A percentile compares a stretch with the other conserved stretches of the same genome.
These are phyloP conservation scores for Phytophthora sansomeana DNA, from an alignment of 352 stramenopile genomes.

Conservation along the genomic window DNA sequence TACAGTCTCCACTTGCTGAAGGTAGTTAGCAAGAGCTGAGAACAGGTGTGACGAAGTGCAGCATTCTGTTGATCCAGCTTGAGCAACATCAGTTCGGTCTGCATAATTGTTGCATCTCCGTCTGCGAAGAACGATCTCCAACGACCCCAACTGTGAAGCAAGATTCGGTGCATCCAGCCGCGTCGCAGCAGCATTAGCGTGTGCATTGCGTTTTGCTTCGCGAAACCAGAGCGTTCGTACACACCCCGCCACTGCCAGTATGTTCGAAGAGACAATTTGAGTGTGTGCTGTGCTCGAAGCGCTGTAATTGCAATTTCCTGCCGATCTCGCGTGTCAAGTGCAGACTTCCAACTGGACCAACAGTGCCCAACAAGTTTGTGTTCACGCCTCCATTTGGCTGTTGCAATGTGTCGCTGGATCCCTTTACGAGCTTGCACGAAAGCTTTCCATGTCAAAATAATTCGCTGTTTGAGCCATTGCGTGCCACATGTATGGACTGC, in stretches of 20 bases:
- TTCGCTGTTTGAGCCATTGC: constrained; percentile 25
- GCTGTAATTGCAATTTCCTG: constrained; percentile 6
- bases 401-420: constrained; percentile 4
- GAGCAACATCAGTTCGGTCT: constrained; percentile 16
- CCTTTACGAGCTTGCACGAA: neutral
- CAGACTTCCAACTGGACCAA: constrained; percentile 22
- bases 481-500: constrained; percentile 11
- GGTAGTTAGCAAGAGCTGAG: constrained; percentile 11
- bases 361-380: constrained; percentile 10
- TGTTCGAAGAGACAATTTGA: constrained; percentile 14
- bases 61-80: constrained; percentile 14
- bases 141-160: constrained; percentile 15
- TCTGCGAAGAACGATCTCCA: constrained; percentile 17
- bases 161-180: constrained; percentile 13
- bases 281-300: neutral
- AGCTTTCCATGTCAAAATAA: constrained; percentile 18
- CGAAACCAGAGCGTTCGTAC: neutral
- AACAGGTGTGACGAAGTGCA: neutral
- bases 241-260: constrained; percentile 23
- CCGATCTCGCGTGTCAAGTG: constrained; percentile 3
- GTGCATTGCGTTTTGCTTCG: constrained; percentile 18
- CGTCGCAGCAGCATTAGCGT: constrained; percentile 11
- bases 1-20: constrained; percentile 34
- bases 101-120: constrained; percentile 7
- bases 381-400: constrained; percentile 8